Evolutionary conservation across 805 yeast genomes (phyloP), one percentile per base, ranked within the genome.

Genomic region (Kazachstania bromeliacearum): DNA sequence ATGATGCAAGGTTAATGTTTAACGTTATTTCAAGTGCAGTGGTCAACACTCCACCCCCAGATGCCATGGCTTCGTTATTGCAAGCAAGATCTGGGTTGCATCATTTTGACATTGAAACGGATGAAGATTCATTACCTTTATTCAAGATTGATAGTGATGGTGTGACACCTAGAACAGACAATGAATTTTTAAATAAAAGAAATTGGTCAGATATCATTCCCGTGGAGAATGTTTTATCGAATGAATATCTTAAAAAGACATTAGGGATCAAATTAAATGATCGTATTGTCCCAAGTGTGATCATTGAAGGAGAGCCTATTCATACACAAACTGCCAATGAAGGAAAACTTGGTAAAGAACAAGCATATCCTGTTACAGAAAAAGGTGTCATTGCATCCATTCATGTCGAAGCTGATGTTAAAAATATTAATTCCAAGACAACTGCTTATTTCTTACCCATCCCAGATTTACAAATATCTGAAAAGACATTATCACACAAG

Each of bases 21-120:
- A 89, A 89, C 53, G 75, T 92, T 30, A 79, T 85, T 31, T 77
- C 92, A 6, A 84, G 95, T 13, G 97, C 97, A 3, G 85, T 89
- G 39, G 77, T 81, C 20, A 89, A 89, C 57, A 77, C 92, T 0
- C 95, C 98, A 9, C 97, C 97, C 2, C 95, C 96, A 2, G 74
- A 77, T 53, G 78, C 79, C 5, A 82, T 89, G 81, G 92, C 94
- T 0, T 61, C 64, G 5, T 64, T 89, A 44, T 63, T 89, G 46
- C 70, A 81, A 57, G 75, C 68, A 47, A 67, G 95, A 47, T 69
- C 83, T 10, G 70, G 68, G 36, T 63, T 73, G 16, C 96, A 88
- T 58, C 77, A 71, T 42, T 79, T 78, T 46, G 81, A 73, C 50
- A 57, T 50, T 28, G 55, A 66, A 26, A 77, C 88, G 4, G 83